Evolutionary conservation across 1,139 yeast genomes (phyloP).

Genomic region (Fermentozyma sake): DNA sequence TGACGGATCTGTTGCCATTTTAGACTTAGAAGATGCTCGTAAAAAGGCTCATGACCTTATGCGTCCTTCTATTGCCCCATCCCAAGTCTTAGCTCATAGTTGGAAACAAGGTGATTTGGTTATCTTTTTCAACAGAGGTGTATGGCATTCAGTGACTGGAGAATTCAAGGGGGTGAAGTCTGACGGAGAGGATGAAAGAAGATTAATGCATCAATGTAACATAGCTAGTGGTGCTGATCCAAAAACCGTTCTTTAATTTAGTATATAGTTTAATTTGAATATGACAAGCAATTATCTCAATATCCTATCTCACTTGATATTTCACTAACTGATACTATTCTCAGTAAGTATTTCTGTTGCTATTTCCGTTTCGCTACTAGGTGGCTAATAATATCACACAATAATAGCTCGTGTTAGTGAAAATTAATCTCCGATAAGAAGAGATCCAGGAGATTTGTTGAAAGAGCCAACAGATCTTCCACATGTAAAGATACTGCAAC

Average conservation of each 20-base stretch:
- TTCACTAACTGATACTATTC: no score
- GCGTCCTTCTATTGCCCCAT: slow-evolving; percentile 82
- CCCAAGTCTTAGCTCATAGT: slow-evolving; percentile 69
- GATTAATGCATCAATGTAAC: slow-evolving; percentile 91
- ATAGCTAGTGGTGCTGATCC: slow-evolving; percentile 82
- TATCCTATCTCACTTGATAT: no score
- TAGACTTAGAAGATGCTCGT: slow-evolving; percentile 69
- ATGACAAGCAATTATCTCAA: no score
- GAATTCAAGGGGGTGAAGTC: slow-evolving; percentile 53
- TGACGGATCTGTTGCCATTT: slow-evolving; percentile 46
- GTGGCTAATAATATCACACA: no score
- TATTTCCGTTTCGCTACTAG: no score
- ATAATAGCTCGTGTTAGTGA: no score
- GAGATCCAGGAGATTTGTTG: no score
- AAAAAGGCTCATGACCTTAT: slow-evolving; percentile 62
- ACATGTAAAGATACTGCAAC: no score
- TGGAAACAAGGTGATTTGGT: slow-evolving; percentile 85
- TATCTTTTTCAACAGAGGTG: slow-evolving; percentile 81
- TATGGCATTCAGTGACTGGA: slow-evolving; percentile 88
- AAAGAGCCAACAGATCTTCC: no score
- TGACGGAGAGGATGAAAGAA: slow-evolving; percentile 59
- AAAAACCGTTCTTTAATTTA: slow-evolving; percentile 6
- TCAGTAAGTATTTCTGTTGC: no score
- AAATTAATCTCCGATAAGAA: no score
- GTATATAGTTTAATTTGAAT: no score